Conservation (phyloP, 148 eudicot genomes). For the Rhododendron kiyosumense region DNA sequence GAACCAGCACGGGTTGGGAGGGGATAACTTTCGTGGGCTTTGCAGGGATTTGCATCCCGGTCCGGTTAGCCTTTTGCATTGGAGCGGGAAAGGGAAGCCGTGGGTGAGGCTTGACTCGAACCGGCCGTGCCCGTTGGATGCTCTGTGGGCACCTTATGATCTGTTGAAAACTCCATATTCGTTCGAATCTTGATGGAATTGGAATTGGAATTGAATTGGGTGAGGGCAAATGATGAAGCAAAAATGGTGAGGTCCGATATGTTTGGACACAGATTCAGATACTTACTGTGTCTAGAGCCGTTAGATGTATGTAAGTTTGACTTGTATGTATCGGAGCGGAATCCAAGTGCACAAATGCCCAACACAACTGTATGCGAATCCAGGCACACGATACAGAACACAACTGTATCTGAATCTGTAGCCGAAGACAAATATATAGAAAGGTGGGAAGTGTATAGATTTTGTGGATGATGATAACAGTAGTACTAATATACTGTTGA, state of each 20-base stretch:
- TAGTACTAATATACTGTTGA: background rate
- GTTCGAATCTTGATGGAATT: slow-evolving; percentile 38
- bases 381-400: background rate
- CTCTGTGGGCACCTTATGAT: slow-evolving; percentile 83
- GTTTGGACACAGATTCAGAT: background rate
- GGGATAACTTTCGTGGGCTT: slow-evolving; percentile 68
- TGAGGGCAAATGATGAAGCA: too few relatives aligned
- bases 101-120: slow-evolving; percentile 70
- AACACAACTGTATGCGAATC: too few relatives aligned
- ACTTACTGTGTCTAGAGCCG: background rate
- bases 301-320: background rate
- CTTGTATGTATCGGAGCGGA: background rate
- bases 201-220: background rate
- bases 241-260: background rate
- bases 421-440: background rate
- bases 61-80: slow-evolving; percentile 72
- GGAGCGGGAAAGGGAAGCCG: slow-evolving; percentile 94
- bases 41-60: slow-evolving; percentile 84
- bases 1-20: slow-evolving; percentile 87
- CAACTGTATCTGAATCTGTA: background rate
- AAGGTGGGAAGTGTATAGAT: slow-evolving; percentile 8
- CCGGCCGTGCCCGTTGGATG: slow-evolving; percentile 80
- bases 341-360: too few relatives aligned
- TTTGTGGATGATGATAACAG: background rate
- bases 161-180: slow-evolving; percentile 57